These are phyloP conservation scores for Colletotrichum scovillei DNA, from an alignment of 2,329 filamentous ascomycete species.

Conservation along the genomic window DNA sequence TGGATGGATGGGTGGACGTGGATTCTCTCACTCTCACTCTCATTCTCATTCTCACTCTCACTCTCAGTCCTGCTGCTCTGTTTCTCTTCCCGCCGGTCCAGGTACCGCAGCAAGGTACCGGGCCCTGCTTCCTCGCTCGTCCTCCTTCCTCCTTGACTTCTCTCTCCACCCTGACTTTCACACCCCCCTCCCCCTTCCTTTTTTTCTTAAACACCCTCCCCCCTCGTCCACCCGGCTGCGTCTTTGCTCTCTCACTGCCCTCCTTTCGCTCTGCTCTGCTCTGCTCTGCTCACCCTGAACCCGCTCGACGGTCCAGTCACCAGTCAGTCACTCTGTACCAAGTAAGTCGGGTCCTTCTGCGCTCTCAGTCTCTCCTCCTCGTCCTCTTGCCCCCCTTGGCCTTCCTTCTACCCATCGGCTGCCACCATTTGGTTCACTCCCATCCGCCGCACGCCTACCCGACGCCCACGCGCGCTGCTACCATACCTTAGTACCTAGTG, in stretches of 20 bases:
- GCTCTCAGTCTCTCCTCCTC: conserved; percentile 18
- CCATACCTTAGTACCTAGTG: conserved; percentile 23
- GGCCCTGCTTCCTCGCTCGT: conserved; percentile 3
- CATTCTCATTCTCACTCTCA: not conserved
- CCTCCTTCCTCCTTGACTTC: not conserved
- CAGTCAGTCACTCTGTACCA: conserved; percentile 1
- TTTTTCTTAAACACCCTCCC: conserved; percentile 30
- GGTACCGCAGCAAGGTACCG: conserved; percentile 8
- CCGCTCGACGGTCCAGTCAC: not conserved
- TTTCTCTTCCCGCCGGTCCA: not conserved
- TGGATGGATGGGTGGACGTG: not conserved
- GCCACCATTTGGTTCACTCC: conserved; percentile 28
- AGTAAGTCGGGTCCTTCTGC: conserved; percentile 17
- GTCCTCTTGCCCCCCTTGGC: too few species aligned
- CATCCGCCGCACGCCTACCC: conserved; percentile 6
- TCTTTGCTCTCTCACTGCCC: not conserved
- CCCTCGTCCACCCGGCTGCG: conserved; percentile 4
- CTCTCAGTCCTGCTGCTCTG: not conserved
- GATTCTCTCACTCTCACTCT: not conserved
- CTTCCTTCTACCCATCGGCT: conserved; percentile 18
- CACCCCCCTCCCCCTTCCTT: conserved; percentile 16
- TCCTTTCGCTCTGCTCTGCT: not conserved
- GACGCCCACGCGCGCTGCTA: conserved; percentile 31
- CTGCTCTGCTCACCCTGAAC: not conserved
- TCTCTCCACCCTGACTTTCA: not conserved